phyloP scores from a whole-genome alignment of 2,329 filamentous ascomycete genomes.

The Domatiomyces globalis region DNA sequence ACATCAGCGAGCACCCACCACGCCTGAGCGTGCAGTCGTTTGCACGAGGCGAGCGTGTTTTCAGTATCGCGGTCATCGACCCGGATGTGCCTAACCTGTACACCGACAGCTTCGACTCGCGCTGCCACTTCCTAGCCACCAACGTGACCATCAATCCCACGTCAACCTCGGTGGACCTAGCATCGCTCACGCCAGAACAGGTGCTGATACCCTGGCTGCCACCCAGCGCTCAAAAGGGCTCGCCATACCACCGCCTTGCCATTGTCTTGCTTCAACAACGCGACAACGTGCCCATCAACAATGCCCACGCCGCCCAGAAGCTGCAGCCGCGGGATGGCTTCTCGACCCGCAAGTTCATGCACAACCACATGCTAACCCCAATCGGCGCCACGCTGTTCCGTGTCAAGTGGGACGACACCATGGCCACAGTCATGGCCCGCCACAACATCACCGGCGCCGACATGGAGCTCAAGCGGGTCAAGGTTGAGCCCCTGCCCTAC shows the following conservation, averaged over 20 bases:
- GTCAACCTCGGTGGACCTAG: conserved; percentile 49
- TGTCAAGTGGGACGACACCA: conserved; percentile 76
- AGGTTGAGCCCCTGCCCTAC: conserved; percentile 53
- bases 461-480: conserved; percentile 71
- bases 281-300: conserved; percentile 45
- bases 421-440: conserved; percentile 71
- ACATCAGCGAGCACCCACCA: conserved; percentile 57
- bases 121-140: conserved; percentile 75
- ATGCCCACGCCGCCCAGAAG: conserved; percentile 40
- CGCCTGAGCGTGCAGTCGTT: conserved; percentile 75
- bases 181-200: conserved; percentile 47
- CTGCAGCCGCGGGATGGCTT: conserved; percentile 50
- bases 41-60: conserved; percentile 62
- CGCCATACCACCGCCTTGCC: conserved; percentile 77
- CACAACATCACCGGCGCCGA: conserved; percentile 61
- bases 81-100: conserved; percentile 73
- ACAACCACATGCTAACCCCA: conserved; percentile 53
- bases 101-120: conserved; percentile 59
- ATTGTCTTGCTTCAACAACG: conserved; percentile 74
- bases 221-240: conserved; percentile 75
- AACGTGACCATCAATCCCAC: conserved; percentile 53
- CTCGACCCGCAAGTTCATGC: conserved; percentile 58
- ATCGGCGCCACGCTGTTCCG: conserved; percentile 83
- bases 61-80: conserved; percentile 76
- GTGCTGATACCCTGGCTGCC: conserved; percentile 69